Conservation (phyloP, 2,329 filamentous ascomycete species). For the Alternaria tenuissima region DNA sequence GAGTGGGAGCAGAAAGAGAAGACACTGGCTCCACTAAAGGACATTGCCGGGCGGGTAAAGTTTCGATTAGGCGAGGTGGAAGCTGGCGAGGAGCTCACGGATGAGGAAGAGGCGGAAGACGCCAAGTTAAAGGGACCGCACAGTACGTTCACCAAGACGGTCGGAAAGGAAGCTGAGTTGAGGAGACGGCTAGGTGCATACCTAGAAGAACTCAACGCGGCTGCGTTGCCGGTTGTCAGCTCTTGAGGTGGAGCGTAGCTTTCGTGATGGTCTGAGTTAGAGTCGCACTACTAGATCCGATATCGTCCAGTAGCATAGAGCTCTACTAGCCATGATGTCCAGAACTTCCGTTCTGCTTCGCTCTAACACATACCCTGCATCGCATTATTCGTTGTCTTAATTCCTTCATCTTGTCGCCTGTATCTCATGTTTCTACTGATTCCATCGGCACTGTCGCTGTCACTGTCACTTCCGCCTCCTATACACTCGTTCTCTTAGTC, state of each 20-base stretch:
- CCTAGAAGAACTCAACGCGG: constrained; percentile 1
- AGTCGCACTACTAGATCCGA: neutral
- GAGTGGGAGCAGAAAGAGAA: constrained; percentile 15
- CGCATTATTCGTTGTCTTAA: neutral
- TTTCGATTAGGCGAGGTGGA: constrained; percentile 21
- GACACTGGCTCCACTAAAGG: constrained; percentile 18
- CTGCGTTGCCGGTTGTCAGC: neutral
- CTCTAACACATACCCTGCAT: no score
- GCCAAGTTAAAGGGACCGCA: constrained; percentile 1
- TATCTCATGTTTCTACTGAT: neutral
- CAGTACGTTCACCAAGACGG: no score
- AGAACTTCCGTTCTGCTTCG: no score
- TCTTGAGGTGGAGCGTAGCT: neutral
- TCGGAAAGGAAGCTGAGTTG: no score
- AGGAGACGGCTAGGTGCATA: neutral
- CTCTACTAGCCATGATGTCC: no score
- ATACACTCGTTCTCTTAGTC: neutral
- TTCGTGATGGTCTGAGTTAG: neutral
- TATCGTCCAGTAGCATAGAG: neutral
- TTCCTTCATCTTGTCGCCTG: neutral
- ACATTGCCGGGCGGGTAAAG: constrained; percentile 9
- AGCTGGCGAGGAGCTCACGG: neutral
- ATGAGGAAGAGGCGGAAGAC: neutral
- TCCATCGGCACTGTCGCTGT: neutral
- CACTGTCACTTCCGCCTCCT: neutral